Base-by-base conservation (phyloP, 192 early-diverging fungal genomes). In the Radiomyces spectabilis region DNA sequence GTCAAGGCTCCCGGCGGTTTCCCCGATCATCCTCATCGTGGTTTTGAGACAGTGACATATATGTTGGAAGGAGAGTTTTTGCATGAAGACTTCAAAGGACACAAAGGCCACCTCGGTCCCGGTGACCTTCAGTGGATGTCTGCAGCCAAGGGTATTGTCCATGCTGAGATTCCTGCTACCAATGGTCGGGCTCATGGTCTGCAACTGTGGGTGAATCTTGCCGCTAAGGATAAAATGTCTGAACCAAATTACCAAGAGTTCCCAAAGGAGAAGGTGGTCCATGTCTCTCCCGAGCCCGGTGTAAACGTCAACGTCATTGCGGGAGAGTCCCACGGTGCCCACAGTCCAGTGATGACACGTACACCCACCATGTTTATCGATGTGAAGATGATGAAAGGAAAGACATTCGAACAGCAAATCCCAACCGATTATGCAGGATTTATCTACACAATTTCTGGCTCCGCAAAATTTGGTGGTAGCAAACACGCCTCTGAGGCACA, bases 321-420 rank as follows among this genome's bases (percentile, higher is more conserved):
- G 2, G 94, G 94, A n/a, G 73, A 84, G 46, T 77, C 81, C 12
- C 83, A 83, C 54, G 90, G 79, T 26, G 72, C 82, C 12, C 68
- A 78, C 38, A 85, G 84, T 2, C 71, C 72, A 19, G 86, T 92
- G 15, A 65, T 80, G 38, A 92, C 93, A 1, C 71, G 81, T 31
- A 89, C 84, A 1, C 93, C 91, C 5, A 86, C 89, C 44, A 82
- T 80, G 71, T 88, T 86, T 59, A 69, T 92, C 18, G 87, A 95
- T 55, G 70, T 92, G 29, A 71, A 77, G 41, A 73, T 93, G 68
- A 43, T 75, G 42, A 68, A 72, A 30, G 66, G 71, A 40, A 78
- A 76, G 22, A 74, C 68, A 40, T 55, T 85, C 51, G 65, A 82
- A 67, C 59, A 78, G 55, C 31, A 15, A 0, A 73, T 88, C 24